Evolutionary conservation across 768 basidiomycete species (phyloP).

Genomic region (Tulasnella sp.): DNA sequence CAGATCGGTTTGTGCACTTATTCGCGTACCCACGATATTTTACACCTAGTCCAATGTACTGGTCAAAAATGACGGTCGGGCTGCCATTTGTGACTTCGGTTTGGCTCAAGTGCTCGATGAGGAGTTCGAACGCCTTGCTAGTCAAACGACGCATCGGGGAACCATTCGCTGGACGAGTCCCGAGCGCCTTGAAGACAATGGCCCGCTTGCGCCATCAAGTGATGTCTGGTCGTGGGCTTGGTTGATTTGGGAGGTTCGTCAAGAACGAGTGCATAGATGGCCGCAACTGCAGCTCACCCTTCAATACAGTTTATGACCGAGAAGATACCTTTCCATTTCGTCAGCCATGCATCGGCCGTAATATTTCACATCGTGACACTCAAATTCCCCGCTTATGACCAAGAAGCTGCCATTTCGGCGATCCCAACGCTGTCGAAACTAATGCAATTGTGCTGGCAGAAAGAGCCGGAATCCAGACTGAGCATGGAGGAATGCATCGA

Average conservation of each 20-base stretch:
- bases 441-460: background rate
- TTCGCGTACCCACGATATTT: background rate
- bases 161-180: constrained; percentile 9
- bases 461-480: background rate
- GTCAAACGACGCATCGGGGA: background rate
- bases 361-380: background rate
- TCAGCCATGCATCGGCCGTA: background rate
- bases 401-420: background rate
- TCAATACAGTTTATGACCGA: background rate
- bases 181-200: background rate
- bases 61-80: background rate
- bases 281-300: background rate
- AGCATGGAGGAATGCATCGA: background rate
- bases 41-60: background rate
- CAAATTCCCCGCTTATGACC: background rate
- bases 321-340: background rate
- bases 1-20: background rate
- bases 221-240: constrained; percentile 8
- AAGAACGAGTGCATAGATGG: background rate
- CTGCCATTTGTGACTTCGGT: background rate
- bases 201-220: background rate
- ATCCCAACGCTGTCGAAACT: background rate
- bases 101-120: background rate
- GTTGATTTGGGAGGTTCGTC: constrained; percentile 9
- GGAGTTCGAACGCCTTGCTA: background rate